A percentile compares a stretch with the other conserved stretches of the same genome.
Evolutionary conservation across 2,329 filamentous ascomycete species (phyloP).

Genomic region (Exophiala dermatitidis): DNA sequence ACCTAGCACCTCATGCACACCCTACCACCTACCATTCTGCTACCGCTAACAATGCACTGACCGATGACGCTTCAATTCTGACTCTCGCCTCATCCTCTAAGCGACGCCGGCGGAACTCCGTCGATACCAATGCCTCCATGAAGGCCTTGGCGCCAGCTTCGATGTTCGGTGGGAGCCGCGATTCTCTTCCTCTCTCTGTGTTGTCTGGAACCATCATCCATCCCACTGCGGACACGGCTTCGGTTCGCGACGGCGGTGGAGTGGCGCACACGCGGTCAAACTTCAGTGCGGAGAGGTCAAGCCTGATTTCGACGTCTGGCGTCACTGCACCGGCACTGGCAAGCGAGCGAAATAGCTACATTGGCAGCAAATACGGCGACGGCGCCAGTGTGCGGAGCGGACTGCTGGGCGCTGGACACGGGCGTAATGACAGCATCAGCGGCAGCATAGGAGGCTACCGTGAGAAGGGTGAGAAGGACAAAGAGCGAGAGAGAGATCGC

Average conservation of each 20-base stretch:
- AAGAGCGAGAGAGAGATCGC: slow-evolving; percentile 6
- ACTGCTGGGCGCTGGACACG: slow-evolving; percentile 58
- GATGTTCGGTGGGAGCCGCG: slow-evolving; percentile 57
- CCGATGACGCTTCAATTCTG: slow-evolving; percentile 59
- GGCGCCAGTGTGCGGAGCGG: slow-evolving; percentile 73
- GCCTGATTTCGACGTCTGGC: slow-evolving; percentile 69
- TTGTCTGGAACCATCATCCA: slow-evolving; percentile 49
- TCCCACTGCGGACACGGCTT: slow-evolving; percentile 38
- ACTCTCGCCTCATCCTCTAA: slow-evolving; percentile 60
- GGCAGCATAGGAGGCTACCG: slow-evolving; percentile 20
- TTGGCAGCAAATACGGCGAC: slow-evolving; percentile 58
- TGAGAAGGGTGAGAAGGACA: slow-evolving; percentile 13
- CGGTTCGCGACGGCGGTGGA: slow-evolving; percentile 31
- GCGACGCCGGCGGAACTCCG: slow-evolving; percentile 53
- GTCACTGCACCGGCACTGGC: slow-evolving; percentile 54
- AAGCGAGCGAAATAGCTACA: slow-evolving; percentile 75
- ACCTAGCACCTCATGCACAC: slow-evolving; percentile 47
- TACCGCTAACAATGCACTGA: slow-evolving; percentile 57
- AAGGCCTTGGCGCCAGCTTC: slow-evolving; percentile 58
- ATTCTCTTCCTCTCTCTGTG: slow-evolving; percentile 57
- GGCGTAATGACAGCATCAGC: slow-evolving; percentile 24
- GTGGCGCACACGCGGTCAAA: slow-evolving; percentile 46
- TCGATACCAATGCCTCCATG: slow-evolving; percentile 60
- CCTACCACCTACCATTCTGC: slow-evolving; percentile 54
- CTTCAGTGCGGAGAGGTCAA: slow-evolving; percentile 53